Conservation (phyloP, 768 basidiomycete genomes). For the Agrocybe pediades region DNA sequence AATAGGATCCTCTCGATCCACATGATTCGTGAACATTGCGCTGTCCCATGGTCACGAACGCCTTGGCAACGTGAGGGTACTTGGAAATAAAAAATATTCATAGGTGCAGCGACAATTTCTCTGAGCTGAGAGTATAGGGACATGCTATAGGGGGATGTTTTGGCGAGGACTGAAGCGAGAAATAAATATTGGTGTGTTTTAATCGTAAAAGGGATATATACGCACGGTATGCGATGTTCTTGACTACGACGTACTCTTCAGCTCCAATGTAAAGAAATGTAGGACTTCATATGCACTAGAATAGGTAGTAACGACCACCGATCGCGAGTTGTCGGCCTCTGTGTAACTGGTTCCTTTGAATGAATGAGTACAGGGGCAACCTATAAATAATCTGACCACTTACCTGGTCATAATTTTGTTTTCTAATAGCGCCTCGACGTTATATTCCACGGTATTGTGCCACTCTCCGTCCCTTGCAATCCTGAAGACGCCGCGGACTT, state of each 20-base stretch:
- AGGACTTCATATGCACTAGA: conserved; percentile 62
- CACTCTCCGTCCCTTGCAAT: conserved; percentile 70
- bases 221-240: conserved; percentile 68
- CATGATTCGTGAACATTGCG: no score
- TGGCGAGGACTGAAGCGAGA: conserved; percentile 66
- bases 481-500: conserved; percentile 83
- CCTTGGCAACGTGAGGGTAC: conserved; percentile 75
- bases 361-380: neutral
- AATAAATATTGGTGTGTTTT: neutral
- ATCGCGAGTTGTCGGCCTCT: conserved; percentile 83
- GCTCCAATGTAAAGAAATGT: neutral
- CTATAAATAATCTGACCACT: conserved; percentile 4
- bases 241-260: conserved; percentile 46
- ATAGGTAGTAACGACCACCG: conserved; percentile 90
- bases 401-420: conserved; percentile 81
- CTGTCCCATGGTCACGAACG: conserved; percentile 72
- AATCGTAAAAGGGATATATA: neutral
- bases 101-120: conserved; percentile 86
- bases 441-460: conserved; percentile 85
- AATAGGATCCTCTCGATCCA: no score
- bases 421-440: conserved; percentile 77
- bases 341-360: conserved; percentile 64
- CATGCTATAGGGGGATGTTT: conserved; percentile 86
- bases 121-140: conserved; percentile 81
- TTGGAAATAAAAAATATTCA: conserved; percentile 80